A percentile compares a stretch with the other conserved stretches of the same genome.
These are phyloP conservation scores for Aspergillus ruber DNA, from an alignment of 2,329 filamentous ascomycete species.

Conservation along the genomic window DNA sequence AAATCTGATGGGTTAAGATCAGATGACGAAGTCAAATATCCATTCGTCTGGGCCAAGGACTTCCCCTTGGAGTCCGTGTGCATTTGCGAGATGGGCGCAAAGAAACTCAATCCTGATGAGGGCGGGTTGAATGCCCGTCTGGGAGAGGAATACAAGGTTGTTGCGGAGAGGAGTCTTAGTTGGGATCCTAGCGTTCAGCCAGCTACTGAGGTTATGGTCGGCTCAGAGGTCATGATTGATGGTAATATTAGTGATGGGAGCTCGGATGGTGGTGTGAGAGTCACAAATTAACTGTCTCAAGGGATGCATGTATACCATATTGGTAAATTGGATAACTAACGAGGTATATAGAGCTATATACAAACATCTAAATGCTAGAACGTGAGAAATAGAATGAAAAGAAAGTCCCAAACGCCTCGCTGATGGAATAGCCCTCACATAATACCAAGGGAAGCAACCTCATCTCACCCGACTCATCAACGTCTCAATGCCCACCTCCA, in stretches of 20 bases:
- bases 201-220: not conserved
- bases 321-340: not conserved
- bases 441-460: not conserved
- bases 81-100: constrained; percentile 84
- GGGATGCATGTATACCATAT: not conserved
- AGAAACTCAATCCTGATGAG: constrained; percentile 49
- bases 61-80: constrained; percentile 64
- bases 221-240: not conserved
- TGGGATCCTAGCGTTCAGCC: constrained; percentile 2
- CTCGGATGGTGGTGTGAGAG: not conserved
- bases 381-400: not conserved
- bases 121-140: constrained; percentile 40
- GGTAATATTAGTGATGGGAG: not conserved
- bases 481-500: constrained; percentile 76
- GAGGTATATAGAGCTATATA: not conserved
- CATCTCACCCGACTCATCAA: constrained; percentile 91
- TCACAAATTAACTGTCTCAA: not conserved
- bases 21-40: constrained; percentile 4
- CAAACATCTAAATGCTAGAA: not conserved
- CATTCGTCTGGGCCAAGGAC: constrained; percentile 63
- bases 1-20: not conserved
- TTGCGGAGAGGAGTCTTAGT: constrained; percentile 33
- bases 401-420: constrained; percentile 14
- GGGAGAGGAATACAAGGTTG: constrained; percentile 48
- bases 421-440: constrained; percentile 6